A percentile compares a stretch with the other conserved stretches of the same genome.
These are phyloP conservation scores for Scedosporium minutisporum DNA, from an alignment of 2,329 filamentous ascomycete genomes.

Conservation along the genomic window DNA sequence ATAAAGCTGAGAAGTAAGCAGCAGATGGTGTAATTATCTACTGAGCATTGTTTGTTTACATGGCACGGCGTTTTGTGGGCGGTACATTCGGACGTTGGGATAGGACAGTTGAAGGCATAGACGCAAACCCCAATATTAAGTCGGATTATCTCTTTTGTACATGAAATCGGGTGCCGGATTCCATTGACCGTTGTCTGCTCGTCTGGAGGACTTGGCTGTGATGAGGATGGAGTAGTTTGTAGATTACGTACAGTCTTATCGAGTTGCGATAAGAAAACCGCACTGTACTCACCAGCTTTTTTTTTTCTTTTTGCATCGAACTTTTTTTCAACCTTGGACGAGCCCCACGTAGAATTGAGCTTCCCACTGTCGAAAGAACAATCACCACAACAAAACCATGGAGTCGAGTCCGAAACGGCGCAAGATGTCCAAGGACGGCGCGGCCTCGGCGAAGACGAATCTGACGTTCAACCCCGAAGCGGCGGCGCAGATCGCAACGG, in stretches of 20 bases:
- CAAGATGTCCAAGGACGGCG: conserved; percentile 29
- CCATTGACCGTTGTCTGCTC: too few relatives aligned
- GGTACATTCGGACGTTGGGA: not conserved
- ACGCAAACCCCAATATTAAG: not conserved
- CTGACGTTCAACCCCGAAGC: conserved; percentile 31
- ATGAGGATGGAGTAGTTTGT: not conserved
- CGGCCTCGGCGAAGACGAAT: conserved; percentile 12
- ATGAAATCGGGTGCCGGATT: not conserved
- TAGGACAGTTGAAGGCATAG: not conserved
- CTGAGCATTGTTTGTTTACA: conserved; percentile 3
- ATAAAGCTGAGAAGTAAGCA: not conserved
- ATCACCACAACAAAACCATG: conserved; percentile 22
- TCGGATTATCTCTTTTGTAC: not conserved
- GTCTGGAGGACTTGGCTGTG: not conserved
- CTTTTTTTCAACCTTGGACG: not conserved
- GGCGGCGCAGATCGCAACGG: conserved; percentile 31
- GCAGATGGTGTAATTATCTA: not conserved
- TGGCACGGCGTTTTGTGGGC: conserved; percentile 1
- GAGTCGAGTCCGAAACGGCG: conserved; percentile 38
- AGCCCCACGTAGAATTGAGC: not conserved
- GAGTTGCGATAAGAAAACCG: not conserved
- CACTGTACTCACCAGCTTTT: not conserved
- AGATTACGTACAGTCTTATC: not conserved
- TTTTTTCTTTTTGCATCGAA: not conserved
- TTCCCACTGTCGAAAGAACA: not conserved